Conservation (phyloP, 805 yeast genomes). For the Candida cerambycidarum region DNA sequence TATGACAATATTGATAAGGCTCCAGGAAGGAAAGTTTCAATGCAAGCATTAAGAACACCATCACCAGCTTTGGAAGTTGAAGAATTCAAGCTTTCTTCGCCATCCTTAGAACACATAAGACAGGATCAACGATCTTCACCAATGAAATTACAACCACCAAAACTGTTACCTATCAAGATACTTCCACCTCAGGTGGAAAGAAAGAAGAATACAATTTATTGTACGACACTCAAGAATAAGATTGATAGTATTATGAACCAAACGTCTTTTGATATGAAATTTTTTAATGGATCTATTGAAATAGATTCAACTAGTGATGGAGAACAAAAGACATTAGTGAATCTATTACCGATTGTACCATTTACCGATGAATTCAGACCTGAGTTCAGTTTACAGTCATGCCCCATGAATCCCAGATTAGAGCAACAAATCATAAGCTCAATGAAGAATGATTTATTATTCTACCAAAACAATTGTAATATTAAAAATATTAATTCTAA, state of each 20-base stretch:
- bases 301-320: background rate
- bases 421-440: slow-evolving; percentile 48
- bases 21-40: slow-evolving; percentile 18
- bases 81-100: slow-evolving; percentile 18
- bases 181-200: slow-evolving; percentile 17
- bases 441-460: slow-evolving; percentile 54
- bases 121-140: background rate
- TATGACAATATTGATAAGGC: slow-evolving; percentile 13
- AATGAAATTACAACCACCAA: background rate
- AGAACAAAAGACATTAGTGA: slow-evolving; percentile 10
- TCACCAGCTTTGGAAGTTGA: slow-evolving; percentile 37
- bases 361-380: slow-evolving; percentile 53
- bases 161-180: background rate
- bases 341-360: slow-evolving; percentile 36
- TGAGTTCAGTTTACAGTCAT: slow-evolving; percentile 54
- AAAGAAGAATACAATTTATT: slow-evolving; percentile 23
- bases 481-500: slow-evolving; percentile 31
- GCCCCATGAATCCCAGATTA: slow-evolving; percentile 50
- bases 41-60: slow-evolving; percentile 34
- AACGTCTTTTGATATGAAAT: background rate
- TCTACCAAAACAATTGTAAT: slow-evolving; percentile 38
- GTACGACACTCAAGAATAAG: slow-evolving; percentile 18
- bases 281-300: slow-evolving; percentile 6
- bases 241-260: slow-evolving; percentile 25
- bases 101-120: background rate